Evolutionary conservation across 345 rosid species (phyloP).

Genomic region (Hirschfeldia incana): DNA sequence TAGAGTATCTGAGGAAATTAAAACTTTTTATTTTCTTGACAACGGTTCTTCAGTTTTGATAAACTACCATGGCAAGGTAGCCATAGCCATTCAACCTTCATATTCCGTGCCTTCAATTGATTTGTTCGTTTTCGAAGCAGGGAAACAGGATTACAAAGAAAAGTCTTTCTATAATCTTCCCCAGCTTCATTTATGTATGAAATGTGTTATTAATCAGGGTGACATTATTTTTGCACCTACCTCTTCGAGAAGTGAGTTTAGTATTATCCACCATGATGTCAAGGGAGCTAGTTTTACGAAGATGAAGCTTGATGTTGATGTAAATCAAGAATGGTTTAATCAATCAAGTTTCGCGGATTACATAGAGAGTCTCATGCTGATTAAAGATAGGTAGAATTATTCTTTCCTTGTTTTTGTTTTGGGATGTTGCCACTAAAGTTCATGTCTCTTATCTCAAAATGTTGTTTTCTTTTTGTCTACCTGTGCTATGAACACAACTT

Average conservation of each 20-base stretch:
- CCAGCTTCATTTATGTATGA: background rate
- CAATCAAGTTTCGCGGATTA: background rate
- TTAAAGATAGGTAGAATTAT: background rate
- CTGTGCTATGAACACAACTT: background rate
- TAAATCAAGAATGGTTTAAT: background rate
- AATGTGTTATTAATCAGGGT: background rate
- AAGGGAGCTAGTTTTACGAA: background rate
- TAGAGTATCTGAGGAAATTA: background rate
- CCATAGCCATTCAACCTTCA: background rate
- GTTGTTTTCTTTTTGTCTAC: background rate
- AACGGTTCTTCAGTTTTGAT: background rate
- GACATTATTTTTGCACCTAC: background rate
- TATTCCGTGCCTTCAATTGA: background rate
- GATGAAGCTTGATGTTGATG: background rate
- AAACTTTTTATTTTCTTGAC: background rate
- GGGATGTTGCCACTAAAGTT: background rate
- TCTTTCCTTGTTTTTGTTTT: background rate
- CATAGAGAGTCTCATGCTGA: background rate
- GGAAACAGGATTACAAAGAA: background rate
- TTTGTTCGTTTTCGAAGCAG: background rate
- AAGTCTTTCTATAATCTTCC: background rate
- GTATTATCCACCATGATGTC: background rate
- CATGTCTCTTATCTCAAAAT: background rate
- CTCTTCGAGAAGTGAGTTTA: background rate
- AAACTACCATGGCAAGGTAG: background rate